phyloP scores from a whole-genome alignment of 1,284 basidiomycete species.

The Megacollybia platyphylla region DNA sequence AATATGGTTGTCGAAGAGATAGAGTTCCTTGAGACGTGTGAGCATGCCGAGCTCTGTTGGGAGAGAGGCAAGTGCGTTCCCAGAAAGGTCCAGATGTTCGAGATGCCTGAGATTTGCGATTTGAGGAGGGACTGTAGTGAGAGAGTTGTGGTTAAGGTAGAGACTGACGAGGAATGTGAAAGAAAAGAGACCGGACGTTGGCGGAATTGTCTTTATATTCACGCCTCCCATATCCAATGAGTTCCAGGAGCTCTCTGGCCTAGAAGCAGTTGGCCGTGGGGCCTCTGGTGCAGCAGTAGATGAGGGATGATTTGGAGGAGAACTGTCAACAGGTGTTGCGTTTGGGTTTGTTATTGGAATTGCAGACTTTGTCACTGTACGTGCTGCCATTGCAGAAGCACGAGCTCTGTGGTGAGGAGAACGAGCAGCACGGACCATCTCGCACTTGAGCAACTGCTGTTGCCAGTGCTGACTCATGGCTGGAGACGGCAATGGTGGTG shows the following conservation, averaged over 20 bases:
- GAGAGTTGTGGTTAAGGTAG: slow-evolving; percentile 94
- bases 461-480: slow-evolving; percentile 64
- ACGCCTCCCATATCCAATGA: slow-evolving; percentile 96
- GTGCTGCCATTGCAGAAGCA: slow-evolving; percentile 67
- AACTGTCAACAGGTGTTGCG: slow-evolving; percentile 19
- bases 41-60: slow-evolving; percentile 90
- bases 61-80: slow-evolving; percentile 72
- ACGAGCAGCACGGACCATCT: slow-evolving; percentile 67
- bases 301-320: slow-evolving; percentile 48
- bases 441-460: slow-evolving; percentile 70
- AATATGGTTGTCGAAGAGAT: slow-evolving; percentile 92
- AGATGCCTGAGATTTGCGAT: slow-evolving; percentile 81
- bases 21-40: slow-evolving; percentile 82
- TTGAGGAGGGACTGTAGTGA: slow-evolving; percentile 72
- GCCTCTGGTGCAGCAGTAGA: slow-evolving; percentile 59
- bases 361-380: slow-evolving; percentile 65
- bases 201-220: slow-evolving; percentile 82
- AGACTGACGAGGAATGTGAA: slow-evolving; percentile 89
- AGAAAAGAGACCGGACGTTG: slow-evolving; percentile 77
- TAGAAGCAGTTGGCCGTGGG: slow-evolving; percentile 45
- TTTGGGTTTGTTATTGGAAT: slow-evolving; percentile 80
- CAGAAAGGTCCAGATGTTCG: slow-evolving; percentile 86
- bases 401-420: slow-evolving; percentile 73
- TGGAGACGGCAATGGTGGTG: slow-evolving; percentile 66
- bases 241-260: slow-evolving; percentile 67